A percentile compares a stretch with the other conserved stretches of the same genome.
These are phyloP conservation scores for Thelephora ganbajun DNA, from an alignment of 768 basidiomycete genomes.

Conservation along the genomic window DNA sequence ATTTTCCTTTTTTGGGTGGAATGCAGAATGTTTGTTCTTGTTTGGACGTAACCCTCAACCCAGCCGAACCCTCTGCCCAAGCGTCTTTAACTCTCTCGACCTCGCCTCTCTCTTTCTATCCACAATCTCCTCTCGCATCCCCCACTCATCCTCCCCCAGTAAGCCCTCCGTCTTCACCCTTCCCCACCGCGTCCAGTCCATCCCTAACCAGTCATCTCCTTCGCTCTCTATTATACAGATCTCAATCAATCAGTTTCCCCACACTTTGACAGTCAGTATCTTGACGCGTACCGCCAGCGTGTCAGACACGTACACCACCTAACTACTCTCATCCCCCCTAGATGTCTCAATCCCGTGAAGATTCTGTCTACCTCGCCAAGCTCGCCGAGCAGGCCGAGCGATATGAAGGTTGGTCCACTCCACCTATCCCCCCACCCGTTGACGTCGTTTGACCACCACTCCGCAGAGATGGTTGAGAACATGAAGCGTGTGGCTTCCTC, in stretches of 20 bases:
- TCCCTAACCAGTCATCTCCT: constrained; percentile 21
- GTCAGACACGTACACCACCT: constrained; percentile 15
- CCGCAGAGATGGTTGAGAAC: constrained; percentile 92
- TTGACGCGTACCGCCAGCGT: constrained; percentile 27
- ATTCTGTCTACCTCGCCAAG: constrained; percentile 99
- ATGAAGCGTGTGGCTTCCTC: constrained; percentile 98
- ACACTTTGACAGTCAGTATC: constrained; percentile 26
- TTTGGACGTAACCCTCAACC: constrained; percentile 25
- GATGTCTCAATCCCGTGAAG: constrained; percentile 82
- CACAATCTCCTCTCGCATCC: constrained; percentile 30
- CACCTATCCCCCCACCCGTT: constrained; percentile 4
- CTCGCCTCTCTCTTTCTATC: constrained; percentile 27
- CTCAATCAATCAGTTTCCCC: constrained; percentile 11
- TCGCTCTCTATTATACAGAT: constrained; percentile 8
- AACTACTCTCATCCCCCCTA: constrained; percentile 16
- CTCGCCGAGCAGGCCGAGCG: constrained; percentile 99
- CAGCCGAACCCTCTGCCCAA: constrained; percentile 55
- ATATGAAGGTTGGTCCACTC: constrained; percentile 64
- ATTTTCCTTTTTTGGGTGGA: no score
- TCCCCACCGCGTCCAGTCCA: constrained; percentile 10
- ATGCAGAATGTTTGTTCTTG: constrained; percentile 11
- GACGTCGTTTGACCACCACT: constrained; percentile 7
- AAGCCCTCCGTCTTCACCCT: constrained; percentile 23
- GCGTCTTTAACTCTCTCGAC: constrained; percentile 44
- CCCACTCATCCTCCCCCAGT: constrained; percentile 24